These are phyloP conservation scores for Neurospora sp. DNA, from an alignment of 495 filamentous ascomycete species.

Conservation along the genomic window DNA sequence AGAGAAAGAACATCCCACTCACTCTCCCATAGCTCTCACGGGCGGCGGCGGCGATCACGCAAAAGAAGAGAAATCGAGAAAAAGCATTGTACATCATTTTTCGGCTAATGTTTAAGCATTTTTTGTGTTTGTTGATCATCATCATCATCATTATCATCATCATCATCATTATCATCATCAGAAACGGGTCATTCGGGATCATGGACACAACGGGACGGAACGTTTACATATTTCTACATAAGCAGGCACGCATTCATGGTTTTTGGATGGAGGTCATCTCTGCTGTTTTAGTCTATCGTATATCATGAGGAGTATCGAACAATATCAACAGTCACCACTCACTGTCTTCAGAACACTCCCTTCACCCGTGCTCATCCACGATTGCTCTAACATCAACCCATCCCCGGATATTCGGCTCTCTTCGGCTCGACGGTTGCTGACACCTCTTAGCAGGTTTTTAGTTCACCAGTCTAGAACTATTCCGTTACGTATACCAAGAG, in stretches of 20 bases:
- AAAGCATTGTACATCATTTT: background rate
- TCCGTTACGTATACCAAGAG: background rate
- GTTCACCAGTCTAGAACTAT: background rate
- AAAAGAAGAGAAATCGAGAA: background rate
- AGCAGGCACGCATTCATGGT: background rate
- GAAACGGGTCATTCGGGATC: background rate
- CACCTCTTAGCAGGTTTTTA: background rate
- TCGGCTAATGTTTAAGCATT: background rate
- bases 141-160: background rate
- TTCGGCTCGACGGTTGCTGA: background rate
- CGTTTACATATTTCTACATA: background rate
- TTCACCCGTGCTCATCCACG: background rate
- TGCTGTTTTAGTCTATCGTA: background rate
- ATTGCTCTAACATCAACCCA: background rate
- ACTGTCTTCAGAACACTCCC: background rate
- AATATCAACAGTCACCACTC: background rate
- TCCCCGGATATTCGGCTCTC: background rate
- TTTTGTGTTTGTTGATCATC: background rate
- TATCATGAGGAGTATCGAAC: background rate
- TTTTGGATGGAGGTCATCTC: background rate
- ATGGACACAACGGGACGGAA: background rate
- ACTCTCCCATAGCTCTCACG: background rate
- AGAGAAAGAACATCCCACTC: background rate
- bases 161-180: background rate
- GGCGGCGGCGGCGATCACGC: background rate